Evolutionary conservation across 495 filamentous ascomycete species (phyloP).

Genomic region (Aspergillus saccharolyticus): DNA sequence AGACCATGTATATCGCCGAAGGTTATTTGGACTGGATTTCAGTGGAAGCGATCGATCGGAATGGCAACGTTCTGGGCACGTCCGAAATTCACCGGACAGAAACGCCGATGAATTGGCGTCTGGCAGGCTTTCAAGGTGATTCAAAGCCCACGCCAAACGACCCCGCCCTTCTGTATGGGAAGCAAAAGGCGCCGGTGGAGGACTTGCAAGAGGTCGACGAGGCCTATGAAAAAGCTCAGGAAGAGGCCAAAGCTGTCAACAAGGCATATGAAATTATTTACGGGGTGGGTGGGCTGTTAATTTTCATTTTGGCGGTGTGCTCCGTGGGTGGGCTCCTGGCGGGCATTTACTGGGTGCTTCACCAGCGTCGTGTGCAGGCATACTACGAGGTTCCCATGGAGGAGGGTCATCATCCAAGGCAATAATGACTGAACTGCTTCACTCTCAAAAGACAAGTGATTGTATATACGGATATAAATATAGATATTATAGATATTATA

Average conservation of each 20-base stretch:
- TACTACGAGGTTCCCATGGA: constrained; percentile 34
- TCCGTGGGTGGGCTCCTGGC: constrained; percentile 25
- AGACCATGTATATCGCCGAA: constrained; percentile 41
- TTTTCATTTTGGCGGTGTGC: constrained; percentile 28
- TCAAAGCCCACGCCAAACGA: constrained; percentile 26
- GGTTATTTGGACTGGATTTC: constrained; percentile 39
- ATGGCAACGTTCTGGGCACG: constrained; percentile 29
- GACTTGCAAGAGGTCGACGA: constrained; percentile 15
- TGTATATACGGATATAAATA: too few relatives aligned
- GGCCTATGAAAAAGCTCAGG: constrained; percentile 12
- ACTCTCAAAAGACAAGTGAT: too few relatives aligned
- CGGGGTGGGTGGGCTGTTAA: constrained; percentile 30
- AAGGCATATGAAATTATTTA: constrained; percentile 35
- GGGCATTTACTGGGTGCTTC: constrained; percentile 21
- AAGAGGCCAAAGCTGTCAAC: constrained; percentile 24
- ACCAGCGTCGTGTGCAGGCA: constrained; percentile 23
- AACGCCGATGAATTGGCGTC: constrained; percentile 31
- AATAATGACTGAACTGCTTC: background rate
- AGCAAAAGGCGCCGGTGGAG: constrained; percentile 14
- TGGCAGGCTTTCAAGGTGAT: constrained; percentile 29
- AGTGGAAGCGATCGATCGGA: constrained; percentile 32
- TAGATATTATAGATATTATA: background rate
- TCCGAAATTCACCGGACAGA: constrained; percentile 26
- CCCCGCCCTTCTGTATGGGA: constrained; percentile 25
- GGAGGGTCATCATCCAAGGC: constrained; percentile 23